These are phyloP conservation scores for Neopestalotiopsis sp. DNA, from an alignment of 2,329 filamentous ascomycete species.

Conservation along the genomic window DNA sequence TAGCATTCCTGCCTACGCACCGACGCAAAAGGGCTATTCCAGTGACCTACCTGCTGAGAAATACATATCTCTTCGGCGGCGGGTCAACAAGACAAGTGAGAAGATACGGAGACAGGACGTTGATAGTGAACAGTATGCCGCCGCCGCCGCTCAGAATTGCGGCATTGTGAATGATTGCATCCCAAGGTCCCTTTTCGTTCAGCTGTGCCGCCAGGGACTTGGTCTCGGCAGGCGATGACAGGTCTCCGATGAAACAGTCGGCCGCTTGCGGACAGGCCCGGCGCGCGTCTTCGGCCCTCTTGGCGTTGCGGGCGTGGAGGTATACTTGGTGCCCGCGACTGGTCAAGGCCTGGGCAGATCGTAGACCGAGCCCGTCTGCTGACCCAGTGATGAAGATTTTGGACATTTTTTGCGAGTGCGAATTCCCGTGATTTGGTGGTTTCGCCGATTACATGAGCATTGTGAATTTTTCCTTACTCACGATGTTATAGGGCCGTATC, in stretches of 20 bases:
- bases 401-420: slow-evolving; percentile 21
- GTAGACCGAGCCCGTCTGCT: slow-evolving; percentile 59
- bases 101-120: slow-evolving; percentile 62
- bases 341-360: slow-evolving; percentile 54
- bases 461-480: not conserved
- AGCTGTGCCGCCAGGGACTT: slow-evolving; percentile 56
- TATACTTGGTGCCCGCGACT: slow-evolving; percentile 58
- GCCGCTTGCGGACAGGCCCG: slow-evolving; percentile 54
- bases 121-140: slow-evolving; percentile 55
- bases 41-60: slow-evolving; percentile 48
- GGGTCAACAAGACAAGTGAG: slow-evolving; percentile 54
- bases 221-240: slow-evolving; percentile 54
- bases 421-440: not conserved
- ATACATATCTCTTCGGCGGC: slow-evolving; percentile 50
- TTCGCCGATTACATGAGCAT: not conserved
- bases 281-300: slow-evolving; percentile 54
- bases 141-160: slow-evolving; percentile 49
- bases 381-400: slow-evolving; percentile 56
- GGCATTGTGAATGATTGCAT: slow-evolving; percentile 63
- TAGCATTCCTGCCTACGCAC: not conserved
- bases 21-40: no score
- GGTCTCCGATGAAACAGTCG: slow-evolving; percentile 56
- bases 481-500: not conserved
- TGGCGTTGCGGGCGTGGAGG: slow-evolving; percentile 60
- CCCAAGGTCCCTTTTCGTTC: slow-evolving; percentile 40